Evolutionary conservation across 805 yeast genomes (phyloP), one percentile per base, ranked within the genome.

Genomic region (Ogataea dorogensis): DNA sequence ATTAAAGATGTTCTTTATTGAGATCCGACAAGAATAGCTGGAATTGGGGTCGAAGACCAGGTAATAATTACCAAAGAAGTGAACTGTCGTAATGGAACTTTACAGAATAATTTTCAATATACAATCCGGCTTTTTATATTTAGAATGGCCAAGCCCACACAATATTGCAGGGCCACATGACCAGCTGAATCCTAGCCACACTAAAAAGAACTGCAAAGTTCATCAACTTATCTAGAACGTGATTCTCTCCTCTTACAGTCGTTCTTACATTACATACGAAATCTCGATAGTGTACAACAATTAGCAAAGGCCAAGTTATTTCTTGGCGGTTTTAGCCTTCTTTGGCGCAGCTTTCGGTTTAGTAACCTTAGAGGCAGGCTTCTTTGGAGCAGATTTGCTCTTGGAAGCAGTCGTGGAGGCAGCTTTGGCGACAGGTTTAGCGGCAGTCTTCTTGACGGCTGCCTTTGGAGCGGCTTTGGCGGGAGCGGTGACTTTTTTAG

Each of bases 381-480:
- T 52, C 46, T 47, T 52, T 33, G 50, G 44, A 24, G 47, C 51
- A 44, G 48, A 45, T 32, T 50, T 52, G 33, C 49, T 17, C 24
- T 24, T 24, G 26, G 32, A 17, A 10, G 45, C 31, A 43, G 59
- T 59, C 53, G 50, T 58, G 19, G 59, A 44, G 21, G 62, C 54
- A 27, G 29, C 13, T n/a, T 23, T 23, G 25, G 63, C n/a, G n/a
- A n/a, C n/a, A n/a, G n/a, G n/a, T n/a, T n/a, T n/a, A n/a, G n/a
- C n/a, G n/a, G n/a, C 56, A 40, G 49, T 55, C 46, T 43, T 39
- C 12, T 36, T 26, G 15, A 38, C 42, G 15, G 42, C 29, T 37
- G 48, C 49, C 41, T 58, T 38, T 3, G 32, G 15, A 13, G 24
- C 29, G 18, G 26, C 18, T 32, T 24, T 31, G n/a, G n/a, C n/a